These are phyloP conservation scores for Chenopodium album DNA, from an alignment of 148 eudicot genomes.

Conservation along the genomic window DNA sequence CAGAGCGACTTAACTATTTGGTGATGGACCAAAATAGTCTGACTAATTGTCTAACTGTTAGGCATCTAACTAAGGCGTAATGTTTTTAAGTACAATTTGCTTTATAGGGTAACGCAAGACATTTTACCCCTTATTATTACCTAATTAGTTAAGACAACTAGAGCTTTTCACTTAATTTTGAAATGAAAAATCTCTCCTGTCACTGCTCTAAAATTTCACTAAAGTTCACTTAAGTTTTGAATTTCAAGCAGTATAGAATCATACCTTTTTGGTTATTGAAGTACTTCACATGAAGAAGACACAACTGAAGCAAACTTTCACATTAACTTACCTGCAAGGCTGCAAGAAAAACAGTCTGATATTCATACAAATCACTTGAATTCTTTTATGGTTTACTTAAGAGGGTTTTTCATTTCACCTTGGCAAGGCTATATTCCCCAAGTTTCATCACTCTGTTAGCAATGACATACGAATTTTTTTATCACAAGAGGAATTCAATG, in stretches of 20 bases:
- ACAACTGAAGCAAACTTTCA: neutral
- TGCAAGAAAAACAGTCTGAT: neutral
- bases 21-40: too few relatives aligned
- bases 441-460: neutral
- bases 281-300: neutral
- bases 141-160: too few relatives aligned
- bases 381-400: neutral
- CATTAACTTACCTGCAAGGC: neutral
- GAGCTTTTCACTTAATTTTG: too few relatives aligned
- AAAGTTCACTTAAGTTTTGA: neutral
- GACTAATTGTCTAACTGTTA: neutral
- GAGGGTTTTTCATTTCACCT: neutral
- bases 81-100: too few relatives aligned
- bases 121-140: too few relatives aligned
- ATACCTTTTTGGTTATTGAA: neutral
- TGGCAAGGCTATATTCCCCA: neutral
- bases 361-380: neutral
- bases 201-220: neutral
- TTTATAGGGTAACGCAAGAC: too few relatives aligned
- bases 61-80: too few relatives aligned
- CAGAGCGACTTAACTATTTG: neutral
- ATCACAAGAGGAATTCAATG: neutral
- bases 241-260: neutral
- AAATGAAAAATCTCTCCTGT: too few relatives aligned
- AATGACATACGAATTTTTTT: neutral